Evolutionary conservation across 805 yeast species (phyloP).

Genomic region (Metschnikowia similis): DNA sequence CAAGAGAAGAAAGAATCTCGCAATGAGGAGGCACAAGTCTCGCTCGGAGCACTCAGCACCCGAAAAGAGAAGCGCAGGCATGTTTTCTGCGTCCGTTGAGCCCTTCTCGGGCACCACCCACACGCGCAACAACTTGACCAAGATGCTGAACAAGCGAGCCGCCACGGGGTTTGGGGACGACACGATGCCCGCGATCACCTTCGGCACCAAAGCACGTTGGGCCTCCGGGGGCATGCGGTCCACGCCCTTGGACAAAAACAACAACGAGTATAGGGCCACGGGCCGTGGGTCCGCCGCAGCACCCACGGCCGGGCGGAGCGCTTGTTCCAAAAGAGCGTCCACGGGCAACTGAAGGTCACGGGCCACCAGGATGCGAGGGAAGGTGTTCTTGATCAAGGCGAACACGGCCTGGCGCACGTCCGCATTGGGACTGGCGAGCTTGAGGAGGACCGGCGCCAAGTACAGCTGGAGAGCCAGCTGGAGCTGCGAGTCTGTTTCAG

Average conservation of each 20-base stretch:
- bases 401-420: constrained; percentile 66
- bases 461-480: constrained; percentile 57
- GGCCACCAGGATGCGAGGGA: constrained; percentile 61
- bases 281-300: constrained; percentile 40
- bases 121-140: constrained; percentile 47
- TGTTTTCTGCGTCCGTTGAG: constrained; percentile 35
- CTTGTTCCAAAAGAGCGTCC: constrained; percentile 58
- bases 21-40: constrained; percentile 41
- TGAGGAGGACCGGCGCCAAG: constrained; percentile 73
- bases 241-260: constrained; percentile 66
- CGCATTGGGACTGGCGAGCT: constrained; percentile 66
- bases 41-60: constrained; percentile 42
- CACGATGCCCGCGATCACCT: constrained; percentile 45
- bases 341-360: constrained; percentile 59
- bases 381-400: constrained; percentile 60
- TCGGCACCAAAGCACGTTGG: constrained; percentile 42
- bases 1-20: constrained; percentile 53
- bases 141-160: constrained; percentile 59
- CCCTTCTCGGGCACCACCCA: constrained; percentile 52
- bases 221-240: constrained; percentile 45
- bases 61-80: constrained; percentile 34
- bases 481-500: constrained; percentile 62
- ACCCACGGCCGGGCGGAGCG: constrained; percentile 49
- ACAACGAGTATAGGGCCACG: constrained; percentile 58
- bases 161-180: constrained; percentile 29